Evolutionary conservation across 495 filamentous ascomycete species (phyloP).

Genomic region (Talaromyces nanjingensis): DNA sequence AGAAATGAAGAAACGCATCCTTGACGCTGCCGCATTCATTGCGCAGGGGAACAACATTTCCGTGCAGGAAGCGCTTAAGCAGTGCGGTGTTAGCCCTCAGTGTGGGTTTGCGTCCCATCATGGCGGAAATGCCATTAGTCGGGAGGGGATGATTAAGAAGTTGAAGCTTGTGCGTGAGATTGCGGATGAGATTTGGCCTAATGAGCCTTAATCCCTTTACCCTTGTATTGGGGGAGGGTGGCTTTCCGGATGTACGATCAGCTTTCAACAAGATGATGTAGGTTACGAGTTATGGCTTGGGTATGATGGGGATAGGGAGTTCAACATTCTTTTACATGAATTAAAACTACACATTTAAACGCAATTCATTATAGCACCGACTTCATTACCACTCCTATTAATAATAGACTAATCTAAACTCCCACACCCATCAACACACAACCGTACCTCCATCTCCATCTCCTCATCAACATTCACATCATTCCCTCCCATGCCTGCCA

Average conservation of each 20-base stretch:
- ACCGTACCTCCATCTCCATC: conserved; percentile 7
- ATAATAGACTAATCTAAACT: neutral
- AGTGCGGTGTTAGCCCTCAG: conserved; percentile 67
- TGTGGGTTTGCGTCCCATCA: conserved; percentile 74
- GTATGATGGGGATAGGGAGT: neutral
- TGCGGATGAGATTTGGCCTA: conserved; percentile 66
- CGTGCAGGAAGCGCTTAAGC: conserved; percentile 58
- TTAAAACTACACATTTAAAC: neutral
- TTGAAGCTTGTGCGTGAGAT: conserved; percentile 59
- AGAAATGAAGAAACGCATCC: conserved; percentile 61
- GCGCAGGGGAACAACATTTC: conserved; percentile 59
- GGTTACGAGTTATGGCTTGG: neutral
- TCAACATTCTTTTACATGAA: neutral
- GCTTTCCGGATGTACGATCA: neutral
- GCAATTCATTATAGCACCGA: neutral
- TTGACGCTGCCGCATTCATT: conserved; percentile 63
- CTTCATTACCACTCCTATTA: neutral
- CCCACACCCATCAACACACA: conserved; percentile 8
- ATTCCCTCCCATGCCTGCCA: neutral
- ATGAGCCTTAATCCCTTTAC: conserved; percentile 39
- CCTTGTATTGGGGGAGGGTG: neutral
- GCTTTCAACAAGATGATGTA: conserved; percentile 5
- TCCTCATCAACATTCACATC: neutral
- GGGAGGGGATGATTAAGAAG: conserved; percentile 65
- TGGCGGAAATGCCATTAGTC: conserved; percentile 57